phyloP scores from a whole-genome alignment of 192 early-diverging fungal species.

The Podila horticola region DNA sequence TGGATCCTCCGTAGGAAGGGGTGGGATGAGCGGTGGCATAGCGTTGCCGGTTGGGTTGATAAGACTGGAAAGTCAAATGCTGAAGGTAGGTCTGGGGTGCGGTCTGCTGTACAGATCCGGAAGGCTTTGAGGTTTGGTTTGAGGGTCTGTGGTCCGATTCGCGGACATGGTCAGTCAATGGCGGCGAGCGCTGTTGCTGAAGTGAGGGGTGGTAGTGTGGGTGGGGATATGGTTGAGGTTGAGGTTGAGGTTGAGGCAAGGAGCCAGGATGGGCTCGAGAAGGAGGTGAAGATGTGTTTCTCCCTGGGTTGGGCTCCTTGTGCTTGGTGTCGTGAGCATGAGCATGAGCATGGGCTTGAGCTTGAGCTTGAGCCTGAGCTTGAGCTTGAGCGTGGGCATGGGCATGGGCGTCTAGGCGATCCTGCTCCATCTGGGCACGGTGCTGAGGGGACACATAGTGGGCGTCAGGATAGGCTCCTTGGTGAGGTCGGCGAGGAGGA shows the following conservation, averaged over 20 bases:
- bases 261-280: background rate
- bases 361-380: background rate
- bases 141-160: constrained; percentile 49
- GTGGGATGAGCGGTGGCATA: background rate
- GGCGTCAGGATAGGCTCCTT: background rate
- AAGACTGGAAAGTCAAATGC: background rate
- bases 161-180: constrained; percentile 46
- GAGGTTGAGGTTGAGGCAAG: constrained; percentile 2
- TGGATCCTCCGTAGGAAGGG: constrained; percentile 1
- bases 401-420: background rate
- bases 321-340: background rate
- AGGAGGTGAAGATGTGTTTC: background rate
- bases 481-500: background rate
- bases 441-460: too few species aligned
- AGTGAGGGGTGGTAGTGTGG: constrained; percentile 34
- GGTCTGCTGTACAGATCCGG: background rate
- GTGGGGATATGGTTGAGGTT: constrained; percentile 3
- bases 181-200: constrained; percentile 46
- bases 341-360: background rate
- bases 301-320: background rate
- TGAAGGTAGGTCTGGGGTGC: constrained; percentile 1
- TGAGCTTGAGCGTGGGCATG: background rate
- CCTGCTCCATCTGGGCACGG: too few species aligned
- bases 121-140: background rate
- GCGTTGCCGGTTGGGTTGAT: constrained; percentile 6